Evolutionary conservation across 495 filamentous ascomycete species (phyloP).

Genomic region (Hypoxylon cercidicola): DNA sequence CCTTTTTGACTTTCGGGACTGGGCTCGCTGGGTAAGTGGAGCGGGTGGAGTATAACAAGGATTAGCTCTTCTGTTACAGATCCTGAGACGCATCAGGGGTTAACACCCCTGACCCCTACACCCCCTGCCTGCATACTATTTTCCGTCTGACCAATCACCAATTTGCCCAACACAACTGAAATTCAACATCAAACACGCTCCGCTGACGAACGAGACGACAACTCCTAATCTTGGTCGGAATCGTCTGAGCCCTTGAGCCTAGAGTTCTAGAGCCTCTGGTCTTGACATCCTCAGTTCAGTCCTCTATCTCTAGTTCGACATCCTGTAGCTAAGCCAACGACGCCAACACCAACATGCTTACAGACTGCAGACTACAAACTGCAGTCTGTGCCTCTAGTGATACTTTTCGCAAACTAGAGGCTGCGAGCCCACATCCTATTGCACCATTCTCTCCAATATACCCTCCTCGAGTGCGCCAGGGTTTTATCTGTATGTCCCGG

Average conservation of each 20-base stretch:
- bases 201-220: conserved; percentile 45
- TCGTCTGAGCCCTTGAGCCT: conserved; percentile 24
- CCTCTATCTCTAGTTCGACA: not conserved
- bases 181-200: conserved; percentile 45
- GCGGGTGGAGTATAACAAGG: conserved; percentile 17
- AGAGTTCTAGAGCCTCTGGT: conserved; percentile 13
- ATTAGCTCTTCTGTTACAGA: conserved; percentile 40
- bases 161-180: conserved; percentile 39
- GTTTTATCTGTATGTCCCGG: conserved; percentile 41
- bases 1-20: conserved; percentile 31
- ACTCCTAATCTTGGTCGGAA: conserved; percentile 43
- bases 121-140: conserved; percentile 43
- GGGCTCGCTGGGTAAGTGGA: conserved; percentile 10
- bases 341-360: not conserved
- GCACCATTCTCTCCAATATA: conserved; percentile 31
- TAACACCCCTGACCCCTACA: conserved; percentile 36
- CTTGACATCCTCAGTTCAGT: not conserved
- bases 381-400: not conserved
- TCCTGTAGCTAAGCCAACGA: too few relatives aligned
- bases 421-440: conserved; percentile 15
- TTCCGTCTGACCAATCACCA: conserved; percentile 35
- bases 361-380: not conserved
- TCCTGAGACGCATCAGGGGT: conserved; percentile 42
- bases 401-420: conserved; percentile 26
- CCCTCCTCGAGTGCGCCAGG: conserved; percentile 40